Percentiles rank a stretch among this genome's conserved stretches.
These are phyloP conservation scores for Aphanomyces invadans DNA, from an alignment of 352 stramenopile species.

Conservation along the genomic window DNA sequence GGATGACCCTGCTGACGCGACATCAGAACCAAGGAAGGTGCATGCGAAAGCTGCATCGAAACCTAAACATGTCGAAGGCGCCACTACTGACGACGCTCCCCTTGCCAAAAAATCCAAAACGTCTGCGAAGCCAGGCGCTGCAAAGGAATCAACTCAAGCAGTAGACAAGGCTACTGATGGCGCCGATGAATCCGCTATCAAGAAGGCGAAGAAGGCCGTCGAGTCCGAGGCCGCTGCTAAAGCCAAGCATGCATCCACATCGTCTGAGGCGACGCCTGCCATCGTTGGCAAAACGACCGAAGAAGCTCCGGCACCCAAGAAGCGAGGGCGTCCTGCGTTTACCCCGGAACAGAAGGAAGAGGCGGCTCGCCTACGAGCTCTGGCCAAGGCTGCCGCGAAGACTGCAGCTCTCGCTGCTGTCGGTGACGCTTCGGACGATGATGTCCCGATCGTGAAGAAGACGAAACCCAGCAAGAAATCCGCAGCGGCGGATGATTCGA, in stretches of 20 bases:
- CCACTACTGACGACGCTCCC: neutral
- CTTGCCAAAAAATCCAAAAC: neutral
- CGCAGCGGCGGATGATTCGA: neutral
- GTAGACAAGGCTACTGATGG: slow-evolving; percentile 8
- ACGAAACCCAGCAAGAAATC: neutral
- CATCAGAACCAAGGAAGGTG: slow-evolving; percentile 18
- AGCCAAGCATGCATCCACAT: slow-evolving; percentile 21
- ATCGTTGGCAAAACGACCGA: slow-evolving; percentile 20
- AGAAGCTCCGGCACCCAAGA: slow-evolving; percentile 28
- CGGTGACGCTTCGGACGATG: neutral
- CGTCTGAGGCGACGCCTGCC: neutral
- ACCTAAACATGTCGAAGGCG: neutral
- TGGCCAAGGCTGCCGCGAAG: slow-evolving; percentile 16
- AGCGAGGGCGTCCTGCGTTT: slow-evolving; percentile 20
- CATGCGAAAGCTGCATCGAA: neutral
- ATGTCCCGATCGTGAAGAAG: neutral
- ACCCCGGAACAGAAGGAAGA: slow-evolving; percentile 1
- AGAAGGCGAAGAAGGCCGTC: slow-evolving; percentile 24
- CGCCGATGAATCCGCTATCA: neutral
- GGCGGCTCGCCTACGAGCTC: neutral
- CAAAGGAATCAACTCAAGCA: slow-evolving; percentile 25
- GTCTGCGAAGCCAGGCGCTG: slow-evolving; percentile 9
- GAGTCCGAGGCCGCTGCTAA: slow-evolving; percentile 16
- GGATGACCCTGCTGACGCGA: slow-evolving; percentile 24
- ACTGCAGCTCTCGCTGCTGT: neutral